Evolutionary conservation across 1,284 basidiomycete genomes (phyloP).

Genomic region (Tilletia setariae): DNA sequence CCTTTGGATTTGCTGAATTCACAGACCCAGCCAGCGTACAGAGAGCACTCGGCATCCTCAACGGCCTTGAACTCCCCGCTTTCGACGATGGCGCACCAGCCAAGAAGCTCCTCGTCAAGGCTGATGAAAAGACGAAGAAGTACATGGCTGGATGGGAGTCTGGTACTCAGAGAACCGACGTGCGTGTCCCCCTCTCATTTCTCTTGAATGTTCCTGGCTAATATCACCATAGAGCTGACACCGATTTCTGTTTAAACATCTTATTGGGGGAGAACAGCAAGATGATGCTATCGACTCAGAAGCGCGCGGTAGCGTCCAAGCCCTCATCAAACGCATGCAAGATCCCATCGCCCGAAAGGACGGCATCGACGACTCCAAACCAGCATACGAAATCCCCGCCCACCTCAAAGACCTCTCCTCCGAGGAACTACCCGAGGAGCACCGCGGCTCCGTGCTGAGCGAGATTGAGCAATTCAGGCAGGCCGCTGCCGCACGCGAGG

Average conservation of each 20-base stretch:
- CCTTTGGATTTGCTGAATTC: slow-evolving; percentile 90
- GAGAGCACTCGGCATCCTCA: slow-evolving; percentile 73
- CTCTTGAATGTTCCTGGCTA: background rate
- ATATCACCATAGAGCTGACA: too few relatives aligned
- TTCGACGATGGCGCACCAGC: slow-evolving; percentile 27
- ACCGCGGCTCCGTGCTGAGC: slow-evolving; percentile 84
- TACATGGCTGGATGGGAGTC: slow-evolving; percentile 80
- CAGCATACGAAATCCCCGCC: slow-evolving; percentile 71
- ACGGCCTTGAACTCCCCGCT: slow-evolving; percentile 69
- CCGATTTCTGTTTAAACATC: too few relatives aligned
- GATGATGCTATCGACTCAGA: slow-evolving; percentile 38
- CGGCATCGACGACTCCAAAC: background rate
- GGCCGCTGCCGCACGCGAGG: slow-evolving; percentile 45
- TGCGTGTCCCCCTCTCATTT: slow-evolving; percentile 55
- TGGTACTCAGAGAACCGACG: slow-evolving; percentile 74
- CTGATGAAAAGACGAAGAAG: slow-evolving; percentile 83
- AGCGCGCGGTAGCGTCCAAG: slow-evolving; percentile 62
- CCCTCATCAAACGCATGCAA: slow-evolving; percentile 49
- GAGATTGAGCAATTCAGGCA: slow-evolving; percentile 77
- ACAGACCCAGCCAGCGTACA: slow-evolving; percentile 83
- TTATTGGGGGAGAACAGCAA: too few relatives aligned
- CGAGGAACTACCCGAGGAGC: slow-evolving; percentile 90
- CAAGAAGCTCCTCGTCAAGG: slow-evolving; percentile 74
- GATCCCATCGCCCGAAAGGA: slow-evolving; percentile 68
- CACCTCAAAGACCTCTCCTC: slow-evolving; percentile 92